Evolutionary conservation across 1,284 basidiomycete species (phyloP), one percentile per base, ranked within the genome.

Genomic region (Neotropicomus parvogracilis): DNA sequence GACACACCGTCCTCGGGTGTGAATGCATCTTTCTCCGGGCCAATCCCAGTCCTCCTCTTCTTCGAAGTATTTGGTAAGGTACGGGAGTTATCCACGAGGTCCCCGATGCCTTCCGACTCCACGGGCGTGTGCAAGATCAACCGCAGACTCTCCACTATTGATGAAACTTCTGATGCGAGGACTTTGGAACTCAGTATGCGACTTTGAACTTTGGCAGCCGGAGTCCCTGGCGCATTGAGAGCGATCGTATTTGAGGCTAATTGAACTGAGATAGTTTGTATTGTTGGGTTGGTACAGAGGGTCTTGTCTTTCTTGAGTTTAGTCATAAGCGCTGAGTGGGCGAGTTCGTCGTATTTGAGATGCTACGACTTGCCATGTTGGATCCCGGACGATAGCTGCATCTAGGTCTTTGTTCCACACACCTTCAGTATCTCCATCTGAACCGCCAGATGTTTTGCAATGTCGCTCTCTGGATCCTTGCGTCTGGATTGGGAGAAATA

Each of bases 131-230:
- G 63, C 10, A 84, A 48, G 33, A 79, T 55, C 19, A 64, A 58
- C 53, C 68, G 70, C 9, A 89, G 59, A 50, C 75, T 71, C 9
- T 76, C 71, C 0, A 93, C 62, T 14, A 79, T 75, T 17, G 63
- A 60, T 14, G 71, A 70, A 3, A 91, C 73, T 53, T 80, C 80
- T 12, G 77, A 73, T 0, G 89, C 84, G 11, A 93, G 72, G 16
- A 76, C 67, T 64, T 90, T 93, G 2, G 86, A 86, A 59, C 88
- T 91, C 36, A 88, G 72, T 20, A 95, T 69, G 24, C 88, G 80
- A 49, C 78, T 83, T 58, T 88, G 83, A 1, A 87, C 79, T 65
- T 87, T 88, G 7, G 75, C 74, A 14, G 69, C 60, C 2, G 75
- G 65, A 19, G 76, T 72, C n/a, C 76, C 75, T 10, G 74, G 60